Conservation (phyloP, 1,284 basidiomycete genomes). For the Pholiota adiposa region DNA sequence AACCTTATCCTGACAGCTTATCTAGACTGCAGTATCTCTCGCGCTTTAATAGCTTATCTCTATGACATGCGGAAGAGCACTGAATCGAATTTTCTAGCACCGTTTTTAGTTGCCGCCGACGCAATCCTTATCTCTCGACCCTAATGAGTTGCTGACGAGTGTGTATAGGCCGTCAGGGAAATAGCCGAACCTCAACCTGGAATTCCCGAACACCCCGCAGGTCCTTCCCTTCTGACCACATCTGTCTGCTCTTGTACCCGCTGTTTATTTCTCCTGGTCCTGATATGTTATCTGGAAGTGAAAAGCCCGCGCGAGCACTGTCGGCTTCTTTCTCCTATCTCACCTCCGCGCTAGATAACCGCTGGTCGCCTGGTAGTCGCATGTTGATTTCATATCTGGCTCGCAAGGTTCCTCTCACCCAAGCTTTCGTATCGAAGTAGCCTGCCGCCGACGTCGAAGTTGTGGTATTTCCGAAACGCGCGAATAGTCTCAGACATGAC, state of each 20-base stretch:
- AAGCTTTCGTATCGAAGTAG: neutral
- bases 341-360: neutral
- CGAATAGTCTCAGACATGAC: neutral
- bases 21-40: neutral
- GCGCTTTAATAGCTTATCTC: neutral
- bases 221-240: neutral
- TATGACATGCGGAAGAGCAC: neutral
- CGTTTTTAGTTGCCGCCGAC: neutral
- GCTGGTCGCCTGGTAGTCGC: neutral
- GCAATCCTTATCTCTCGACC: constrained; percentile 2
- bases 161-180: neutral
- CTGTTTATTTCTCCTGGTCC: neutral
- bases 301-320: too few species aligned
- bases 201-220: neutral
- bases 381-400: constrained; percentile 1
- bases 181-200: neutral
- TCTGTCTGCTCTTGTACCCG: neutral
- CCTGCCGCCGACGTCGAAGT: neutral
- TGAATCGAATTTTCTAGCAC: neutral
- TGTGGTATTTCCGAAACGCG: neutral
- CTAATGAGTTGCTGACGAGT: neutral
- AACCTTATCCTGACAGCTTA: neutral
- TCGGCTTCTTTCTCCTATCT: neutral
- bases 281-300: neutral
- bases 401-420: neutral